Base-by-base conservation (phyloP, 108 stramenopile species). In the Mediolabrus comicus region DNA sequence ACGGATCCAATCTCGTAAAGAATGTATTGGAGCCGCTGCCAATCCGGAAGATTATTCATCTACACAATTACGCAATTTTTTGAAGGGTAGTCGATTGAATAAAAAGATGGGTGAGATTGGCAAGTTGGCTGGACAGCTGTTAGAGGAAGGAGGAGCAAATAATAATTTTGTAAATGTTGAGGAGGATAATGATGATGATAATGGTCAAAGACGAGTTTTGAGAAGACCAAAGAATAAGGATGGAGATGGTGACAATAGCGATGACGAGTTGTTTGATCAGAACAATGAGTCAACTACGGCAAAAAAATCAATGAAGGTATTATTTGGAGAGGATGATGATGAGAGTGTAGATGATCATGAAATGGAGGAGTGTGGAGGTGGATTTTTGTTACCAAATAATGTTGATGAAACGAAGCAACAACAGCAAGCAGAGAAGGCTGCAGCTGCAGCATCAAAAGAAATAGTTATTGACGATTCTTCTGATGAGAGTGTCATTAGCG, bases 1-100 rank as follows among this genome's bases (percentile, higher is more conserved):
- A 46, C 86, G 97, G 30, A 77, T 97, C 62, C 75, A 86, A 43
- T 85, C 85, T 43, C 91, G 98, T 2, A 68, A 82, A 19, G 95
- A 95, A 77, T 98, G 90, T 61, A 97, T 99, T 77, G 83, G 85
- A 1, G 97, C 93, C 1, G 97, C 98, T 2, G 90, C 88, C 32
- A 77, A 98, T 70, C 95, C 97, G 4, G 77, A 81, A 3, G 70
- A 77, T 38, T 97, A 95, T 78, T 98, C 97, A 3, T 63, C 83
- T 38, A 83, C 88, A 27, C 98, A 99, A 62, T 33, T 99, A 33
- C 62, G 84, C 3, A 96, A 97, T 70, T 99, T 98, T 72, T 79
- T 98, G 34, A 86, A 83, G 60, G 81, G 75, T 3, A 82, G 80
- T 57, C 70, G 67, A 3, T 66, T 96, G 59, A 92, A 90, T 68